phyloP scores from a whole-genome alignment of 306 rosid species.

The Canavalia gladiata region DNA sequence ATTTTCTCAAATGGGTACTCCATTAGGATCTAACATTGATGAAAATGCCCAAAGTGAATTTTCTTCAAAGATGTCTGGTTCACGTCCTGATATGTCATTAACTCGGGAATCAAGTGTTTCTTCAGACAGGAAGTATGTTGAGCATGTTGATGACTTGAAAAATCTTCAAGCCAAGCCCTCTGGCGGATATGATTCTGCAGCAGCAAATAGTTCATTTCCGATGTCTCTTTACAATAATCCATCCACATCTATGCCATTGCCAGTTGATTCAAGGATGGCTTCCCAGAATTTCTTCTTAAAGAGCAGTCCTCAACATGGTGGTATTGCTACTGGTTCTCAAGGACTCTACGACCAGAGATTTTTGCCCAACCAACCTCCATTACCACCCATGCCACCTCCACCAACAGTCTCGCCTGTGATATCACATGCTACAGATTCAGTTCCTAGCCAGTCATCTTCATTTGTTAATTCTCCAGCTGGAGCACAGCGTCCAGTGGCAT shows the following conservation, averaged over 20 bases:
- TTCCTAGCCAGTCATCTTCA: constrained; percentile 70
- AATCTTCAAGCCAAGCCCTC: constrained; percentile 62
- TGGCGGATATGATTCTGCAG: constrained; percentile 71
- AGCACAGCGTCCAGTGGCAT: constrained; percentile 65
- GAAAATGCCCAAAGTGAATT: constrained; percentile 84
- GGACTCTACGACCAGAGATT: constrained; percentile 86
- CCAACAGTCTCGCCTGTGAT: constrained; percentile 67
- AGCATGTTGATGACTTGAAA: constrained; percentile 78
- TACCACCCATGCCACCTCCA: constrained; percentile 98
- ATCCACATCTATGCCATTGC: constrained; percentile 64
- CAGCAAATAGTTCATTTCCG: constrained; percentile 66
- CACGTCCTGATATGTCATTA: constrained; percentile 77
- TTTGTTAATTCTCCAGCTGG: constrained; percentile 69
- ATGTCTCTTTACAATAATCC: constrained; percentile 62
- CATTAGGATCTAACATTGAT: constrained; percentile 72
- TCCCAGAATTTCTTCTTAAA: constrained; percentile 69
- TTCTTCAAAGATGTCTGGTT: constrained; percentile 92
- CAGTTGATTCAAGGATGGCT: constrained; percentile 67
- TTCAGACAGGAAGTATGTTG: constrained; percentile 85
- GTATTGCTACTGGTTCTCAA: constrained; percentile 76
- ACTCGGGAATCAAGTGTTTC: constrained; percentile 89
- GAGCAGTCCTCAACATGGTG: constrained; percentile 76
- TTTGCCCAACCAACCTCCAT: constrained; percentile 87
- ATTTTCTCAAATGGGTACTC: constrained; percentile 75
- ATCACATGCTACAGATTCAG: constrained; percentile 68